phyloP scores from a whole-genome alignment of 768 basidiomycete genomes.

The Tulasnella sp. region DNA sequence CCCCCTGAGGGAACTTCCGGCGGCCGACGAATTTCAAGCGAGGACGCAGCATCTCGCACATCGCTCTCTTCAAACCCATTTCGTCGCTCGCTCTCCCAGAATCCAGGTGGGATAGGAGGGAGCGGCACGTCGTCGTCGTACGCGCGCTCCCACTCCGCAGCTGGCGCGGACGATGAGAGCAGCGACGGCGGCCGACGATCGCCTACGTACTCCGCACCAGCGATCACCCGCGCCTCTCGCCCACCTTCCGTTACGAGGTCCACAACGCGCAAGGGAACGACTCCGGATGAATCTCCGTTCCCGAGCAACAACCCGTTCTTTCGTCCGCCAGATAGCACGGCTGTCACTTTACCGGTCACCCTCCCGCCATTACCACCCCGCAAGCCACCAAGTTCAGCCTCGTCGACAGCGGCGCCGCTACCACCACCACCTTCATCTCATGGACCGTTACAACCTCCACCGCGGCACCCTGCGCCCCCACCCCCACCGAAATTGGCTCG shows the following conservation, averaged over 20 bases:
- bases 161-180: neutral
- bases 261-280: neutral
- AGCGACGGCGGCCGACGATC: conserved; percentile 8
- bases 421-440: neutral
- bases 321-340: neutral
- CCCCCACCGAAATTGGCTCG: neutral
- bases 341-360: neutral
- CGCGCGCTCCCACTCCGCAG: neutral
- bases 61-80: conserved; percentile 21
- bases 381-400: conserved; percentile 5
- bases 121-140: neutral
- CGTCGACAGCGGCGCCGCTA: neutral
- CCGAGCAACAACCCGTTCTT: conserved; percentile 18
- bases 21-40: conserved; percentile 12
- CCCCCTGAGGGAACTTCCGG: conserved; percentile 5
- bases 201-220: neutral
- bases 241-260: neutral
- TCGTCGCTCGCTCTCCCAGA: conserved; percentile 21
- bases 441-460: conserved; percentile 5
- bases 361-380: conserved; percentile 20
- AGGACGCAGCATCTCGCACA: conserved; percentile 5
- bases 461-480: conserved; percentile 19
- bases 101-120: neutral
- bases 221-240: neutral
- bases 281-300: neutral